Conservation (phyloP, 768 basidiomycete species). For the Rhodotorula kratochvilovae region DNA sequence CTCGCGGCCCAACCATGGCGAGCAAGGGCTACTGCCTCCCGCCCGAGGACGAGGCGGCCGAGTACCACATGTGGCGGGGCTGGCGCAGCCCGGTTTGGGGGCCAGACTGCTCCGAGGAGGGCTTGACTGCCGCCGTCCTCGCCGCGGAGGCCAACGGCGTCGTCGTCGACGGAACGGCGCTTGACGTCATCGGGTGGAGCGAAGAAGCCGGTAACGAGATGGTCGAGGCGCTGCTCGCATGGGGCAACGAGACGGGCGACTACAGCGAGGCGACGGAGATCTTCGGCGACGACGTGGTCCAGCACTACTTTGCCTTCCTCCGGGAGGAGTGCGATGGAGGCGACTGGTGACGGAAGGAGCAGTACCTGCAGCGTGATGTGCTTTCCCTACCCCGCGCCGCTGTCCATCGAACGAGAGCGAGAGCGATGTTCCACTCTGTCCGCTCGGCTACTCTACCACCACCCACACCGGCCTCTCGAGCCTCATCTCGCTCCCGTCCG, state of each 20-base stretch:
- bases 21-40: neutral
- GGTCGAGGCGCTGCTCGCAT: neutral
- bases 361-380: no score
- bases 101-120: neutral
- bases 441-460: slow-evolving; percentile 13
- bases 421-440: neutral
- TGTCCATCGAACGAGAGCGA: no score
- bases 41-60: neutral
- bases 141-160: neutral
- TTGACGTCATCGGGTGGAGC: neutral
- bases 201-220: neutral
- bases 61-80: neutral
- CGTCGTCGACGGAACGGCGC: neutral
- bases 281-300: neutral
- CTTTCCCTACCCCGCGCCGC: no score
- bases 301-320: no score
- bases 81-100: neutral
- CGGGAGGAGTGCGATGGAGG: no score
- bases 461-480: slow-evolving; percentile 15
- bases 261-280: neutral
- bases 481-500: slow-evolving; percentile 19
- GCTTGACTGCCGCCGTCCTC: neutral
- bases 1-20: neutral
- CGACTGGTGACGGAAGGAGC: no score
- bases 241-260: neutral